Conservation (phyloP, 2,329 filamentous ascomycete genomes). For the Ambrosiella xylebori region DNA sequence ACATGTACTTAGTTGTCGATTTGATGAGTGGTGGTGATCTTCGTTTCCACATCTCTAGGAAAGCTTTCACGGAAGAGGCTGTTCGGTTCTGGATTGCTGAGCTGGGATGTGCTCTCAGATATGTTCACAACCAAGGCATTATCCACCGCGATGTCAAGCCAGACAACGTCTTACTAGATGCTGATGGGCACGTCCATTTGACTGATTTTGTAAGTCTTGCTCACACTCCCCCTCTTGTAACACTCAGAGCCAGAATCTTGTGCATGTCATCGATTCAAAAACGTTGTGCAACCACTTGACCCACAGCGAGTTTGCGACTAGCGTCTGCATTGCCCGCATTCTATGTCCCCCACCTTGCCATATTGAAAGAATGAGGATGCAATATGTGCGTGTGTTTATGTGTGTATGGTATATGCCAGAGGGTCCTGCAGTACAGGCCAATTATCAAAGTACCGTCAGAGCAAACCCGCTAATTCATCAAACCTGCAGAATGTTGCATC, state of each 20-base stretch:
- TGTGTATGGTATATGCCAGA: neutral
- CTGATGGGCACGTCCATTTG: constrained; percentile 85
- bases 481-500: constrained; percentile 73
- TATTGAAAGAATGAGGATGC: neutral
- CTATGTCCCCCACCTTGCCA: neutral
- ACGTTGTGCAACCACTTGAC: neutral
- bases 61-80: constrained; percentile 94
- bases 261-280: neutral
- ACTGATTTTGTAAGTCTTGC: constrained; percentile 73
- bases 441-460: neutral
- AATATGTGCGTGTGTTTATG: neutral
- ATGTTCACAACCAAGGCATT: constrained; percentile 72
- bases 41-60: constrained; percentile 92
- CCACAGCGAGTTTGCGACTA: neutral
- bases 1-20: constrained; percentile 97
- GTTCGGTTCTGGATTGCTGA: constrained; percentile 95
- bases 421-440: neutral
- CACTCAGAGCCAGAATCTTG: neutral
- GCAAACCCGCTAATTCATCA: constrained; percentile 20
- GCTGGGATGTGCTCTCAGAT: constrained; percentile 75
- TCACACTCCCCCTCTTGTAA: neutral
- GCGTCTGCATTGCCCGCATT: neutral
- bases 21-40: constrained; percentile 95
- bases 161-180: constrained; percentile 76
- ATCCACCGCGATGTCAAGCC: constrained; percentile 86